Percentiles rank a stretch among this genome's conserved stretches.
These are phyloP conservation scores for Candida insectalens DNA, from an alignment of 805 yeast genomes.

Conservation along the genomic window DNA sequence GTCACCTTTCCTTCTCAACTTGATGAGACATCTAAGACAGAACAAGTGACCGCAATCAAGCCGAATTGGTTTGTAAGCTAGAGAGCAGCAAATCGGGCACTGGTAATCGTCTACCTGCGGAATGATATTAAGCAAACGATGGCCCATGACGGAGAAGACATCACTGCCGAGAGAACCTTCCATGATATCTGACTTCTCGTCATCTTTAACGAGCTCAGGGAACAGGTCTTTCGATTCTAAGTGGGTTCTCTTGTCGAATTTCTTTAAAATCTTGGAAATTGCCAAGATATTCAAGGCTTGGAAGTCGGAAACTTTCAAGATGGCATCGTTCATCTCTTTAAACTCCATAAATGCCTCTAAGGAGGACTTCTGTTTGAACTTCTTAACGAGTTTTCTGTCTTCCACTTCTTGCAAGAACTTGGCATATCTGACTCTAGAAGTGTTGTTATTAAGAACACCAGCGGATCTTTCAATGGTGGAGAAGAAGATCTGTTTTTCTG, in stretches of 20 bases:
- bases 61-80: constrained; percentile 66
- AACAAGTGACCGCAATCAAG: constrained; percentile 58
- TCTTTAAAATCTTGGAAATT: constrained; percentile 57
- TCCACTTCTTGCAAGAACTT: constrained; percentile 32
- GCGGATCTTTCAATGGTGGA: constrained; percentile 29
- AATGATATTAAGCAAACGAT: constrained; percentile 41
- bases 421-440: constrained; percentile 32
- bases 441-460: constrained; percentile 33
- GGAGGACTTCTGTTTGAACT: constrained; percentile 39
- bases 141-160: constrained; percentile 46
- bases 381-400: constrained; percentile 25
- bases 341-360: constrained; percentile 38
- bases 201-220: constrained; percentile 24
- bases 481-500: constrained; percentile 60
- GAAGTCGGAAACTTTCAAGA: constrained; percentile 48
- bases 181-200: constrained; percentile 13
- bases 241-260: constrained; percentile 65
- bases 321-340: constrained; percentile 39
- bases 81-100: constrained; percentile 62
- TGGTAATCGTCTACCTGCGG: constrained; percentile 72
- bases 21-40: constrained; percentile 65
- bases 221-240: constrained; percentile 36
- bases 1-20: constrained; percentile 48
- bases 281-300: constrained; percentile 58
- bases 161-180: constrained; percentile 37